Base-by-base conservation (phyloP, 192 early-diverging fungal species). In the Thamnidium elegans region DNA sequence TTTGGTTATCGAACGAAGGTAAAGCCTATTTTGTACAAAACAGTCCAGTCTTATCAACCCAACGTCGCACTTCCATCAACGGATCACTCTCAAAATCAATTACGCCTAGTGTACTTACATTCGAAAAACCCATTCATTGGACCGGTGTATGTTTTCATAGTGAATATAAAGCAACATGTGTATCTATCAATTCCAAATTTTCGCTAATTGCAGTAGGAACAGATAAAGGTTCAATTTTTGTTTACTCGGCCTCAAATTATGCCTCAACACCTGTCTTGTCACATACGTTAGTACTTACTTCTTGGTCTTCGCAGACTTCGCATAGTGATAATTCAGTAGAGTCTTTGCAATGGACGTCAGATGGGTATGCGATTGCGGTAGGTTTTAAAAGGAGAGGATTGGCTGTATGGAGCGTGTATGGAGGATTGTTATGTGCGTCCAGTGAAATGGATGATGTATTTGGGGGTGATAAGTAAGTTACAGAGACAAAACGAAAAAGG, bases 401-500 rank as follows among this genome's bases (percentile, higher is more conserved):
- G 19, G 81, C 86, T 1, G 68, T 93, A 5, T 93, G 92, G 92
- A 93, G 89, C 73, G 85, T 86, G 6, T 93, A 84, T 65, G 92
- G 92, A 7, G 74, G 77, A 2, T 62, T 88, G 13, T 39, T 68
- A 34, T 60, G 64, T 30, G 62, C 68, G 42, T 55, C 62, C 1
- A 62, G 53, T 13, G 61, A 63, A 21, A 31, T 70, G 44, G 68
- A 70, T 10, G 62, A 70, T 58, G 17, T 63, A 31, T 58, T 66
- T 21, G 34, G 55, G 26, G 39, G 39, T 20, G 20, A 64, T 23
- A 61, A 9, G 43, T 30, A 45, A 32, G 20, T 55, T 6, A 14
- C 14, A 20, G 8, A 55, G 20, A 14, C 17, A 55, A 55, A 52
- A 48, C 21, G 13, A 66, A 47, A 19, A 20, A 23, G 17, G 13